Evolutionary conservation across 2,329 filamentous ascomycete species (phyloP), one percentile per base, ranked within the genome.

Genomic region (Colletotrichum godetiae): DNA sequence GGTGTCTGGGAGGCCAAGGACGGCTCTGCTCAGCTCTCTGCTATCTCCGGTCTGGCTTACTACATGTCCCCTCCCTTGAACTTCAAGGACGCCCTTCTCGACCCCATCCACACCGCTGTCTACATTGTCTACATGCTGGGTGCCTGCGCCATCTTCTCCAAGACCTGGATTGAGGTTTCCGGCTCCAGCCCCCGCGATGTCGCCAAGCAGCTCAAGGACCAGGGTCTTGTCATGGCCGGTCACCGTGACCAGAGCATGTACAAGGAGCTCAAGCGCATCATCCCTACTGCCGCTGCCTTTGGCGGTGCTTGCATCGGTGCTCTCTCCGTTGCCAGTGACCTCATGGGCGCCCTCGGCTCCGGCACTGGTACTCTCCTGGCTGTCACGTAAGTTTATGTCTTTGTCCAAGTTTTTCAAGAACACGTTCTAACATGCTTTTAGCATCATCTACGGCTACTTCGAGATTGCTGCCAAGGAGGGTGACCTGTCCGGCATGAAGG

Each of bases 221-320:
- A 99, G 87, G 97, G 97, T 83, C 93, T 99, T 72, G 96, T 99
- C 79, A 99, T 99, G 97, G 96, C 97, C 81, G 97, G 97, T 82
- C 97, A 99, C 89, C 94, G 97, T 87, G 97, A 99, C 85, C 96
- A 98, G 90, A 97, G 94, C 89, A 99, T 99, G 97, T 99, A 99
- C 92, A 97, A 97, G 90, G 97, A 99, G 88, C 92, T 99, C 77
- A 99, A 99, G 94, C 94, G 97, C 81, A 97, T 99, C 80, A 99
- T 99, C 77, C 97, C 97, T 76, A 98, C 97, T 74, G 97, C 97
- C 75, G 97, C 97, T 77, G 97, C 97, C 80, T 99, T 99, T 78
- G 97, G 97, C 85, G 97, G 97, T 90, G 97, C 97, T 78, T 98
- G 96, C 89, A 99, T 99, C 88, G 97, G 97, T 88, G 96, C 94